A percentile compares a stretch with the other conserved stretches of the same genome.
Conservation (phyloP, 352 stramenopile species). For the Aphanomyces astaci region DNA sequence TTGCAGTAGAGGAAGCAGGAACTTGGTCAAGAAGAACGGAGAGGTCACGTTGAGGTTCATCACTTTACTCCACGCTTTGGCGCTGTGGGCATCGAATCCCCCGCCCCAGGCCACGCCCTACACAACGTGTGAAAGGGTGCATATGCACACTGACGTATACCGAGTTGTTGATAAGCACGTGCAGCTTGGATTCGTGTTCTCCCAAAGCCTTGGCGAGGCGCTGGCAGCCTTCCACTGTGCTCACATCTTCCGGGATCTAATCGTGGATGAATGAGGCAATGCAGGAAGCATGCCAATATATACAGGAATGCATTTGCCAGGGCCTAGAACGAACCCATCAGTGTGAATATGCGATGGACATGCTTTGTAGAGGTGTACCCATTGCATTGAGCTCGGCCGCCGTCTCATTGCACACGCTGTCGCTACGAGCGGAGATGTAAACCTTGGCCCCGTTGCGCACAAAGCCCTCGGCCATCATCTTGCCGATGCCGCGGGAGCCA, state of each 20-base stretch:
- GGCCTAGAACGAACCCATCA: slow-evolving; percentile 18
- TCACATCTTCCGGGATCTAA: slow-evolving; percentile 73
- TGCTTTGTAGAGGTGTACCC: slow-evolving; percentile 19
- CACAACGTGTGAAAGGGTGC: too few relatives aligned
- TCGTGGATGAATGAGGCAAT: too few relatives aligned
- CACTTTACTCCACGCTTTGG: slow-evolving; percentile 84
- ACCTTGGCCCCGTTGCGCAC: slow-evolving; percentile 88
- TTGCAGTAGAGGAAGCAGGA: slow-evolving; percentile 83
- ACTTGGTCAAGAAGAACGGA: slow-evolving; percentile 88
- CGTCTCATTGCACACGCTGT: slow-evolving; percentile 68
- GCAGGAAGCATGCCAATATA: not conserved
- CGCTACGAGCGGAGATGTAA: slow-evolving; percentile 83
- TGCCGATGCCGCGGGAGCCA: slow-evolving; percentile 89
- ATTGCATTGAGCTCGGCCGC: slow-evolving; percentile 53
- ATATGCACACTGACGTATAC: too few relatives aligned
- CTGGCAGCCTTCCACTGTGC: slow-evolving; percentile 69
- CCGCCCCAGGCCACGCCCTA: slow-evolving; percentile 43
- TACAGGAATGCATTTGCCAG: slow-evolving; percentile 55
- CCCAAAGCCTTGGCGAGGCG: slow-evolving; percentile 70
- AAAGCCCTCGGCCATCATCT: slow-evolving; percentile 94
- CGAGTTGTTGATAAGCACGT: slow-evolving; percentile 96
- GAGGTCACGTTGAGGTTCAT: slow-evolving; percentile 92
- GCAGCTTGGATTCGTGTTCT: slow-evolving; percentile 57
- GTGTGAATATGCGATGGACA: slow-evolving; percentile 9
- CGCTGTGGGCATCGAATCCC: slow-evolving; percentile 34